Evolutionary conservation across 768 basidiomycete species (phyloP), one percentile per base, ranked within the genome.

Genomic region (Lentinula lateritia): DNA sequence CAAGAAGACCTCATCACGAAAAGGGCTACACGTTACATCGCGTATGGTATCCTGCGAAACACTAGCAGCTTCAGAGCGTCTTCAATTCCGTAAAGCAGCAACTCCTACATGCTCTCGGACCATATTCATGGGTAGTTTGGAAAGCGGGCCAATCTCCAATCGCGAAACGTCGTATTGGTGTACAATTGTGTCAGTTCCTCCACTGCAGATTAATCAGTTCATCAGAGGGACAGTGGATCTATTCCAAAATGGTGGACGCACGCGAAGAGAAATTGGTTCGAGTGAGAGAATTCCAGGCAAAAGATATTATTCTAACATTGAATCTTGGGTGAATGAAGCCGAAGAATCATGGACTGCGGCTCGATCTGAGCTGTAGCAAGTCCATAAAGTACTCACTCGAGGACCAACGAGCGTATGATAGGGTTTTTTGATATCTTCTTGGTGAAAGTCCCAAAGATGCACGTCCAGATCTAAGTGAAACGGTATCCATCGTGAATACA

Each of bases 401-500:
- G 83, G 85, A 0, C 86, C 86, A 28, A 67, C 65, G 56, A 83
- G 76, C 2, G 76, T 58, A 72, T 55, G 67, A 71, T 32, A 75
- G 76, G 18, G 86, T 79, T 42, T 66, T 68, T 15, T 35, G 43
- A 85, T 70, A 58, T 86, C 76, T 7, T 86, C 83, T 65, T 86
- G 82, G 64, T 88, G 75, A 63, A 89, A 84, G 66, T 89, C 85
- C 88, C 88, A 89, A 16, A 89, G 71, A 65, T 77, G 76, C 41
- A 88, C 75, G 12, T 75, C 70, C 6, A 79, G 72, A 71, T 89
- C 87, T 88, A 64, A 60, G 58, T 8, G 23, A 12, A 41, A 65
- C 3, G 28, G 28, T 28, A 28, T 10, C 62, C 35, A 38, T 39
- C 52, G n/a, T 36, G 57, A 61, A 46, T 59, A 63, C 45, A 7